Percentiles rank a stretch among this genome's conserved stretches.
These are phyloP conservation scores for Debaryomyces sp. DNA, from an alignment of 1,139 yeast species.

Conservation along the genomic window DNA sequence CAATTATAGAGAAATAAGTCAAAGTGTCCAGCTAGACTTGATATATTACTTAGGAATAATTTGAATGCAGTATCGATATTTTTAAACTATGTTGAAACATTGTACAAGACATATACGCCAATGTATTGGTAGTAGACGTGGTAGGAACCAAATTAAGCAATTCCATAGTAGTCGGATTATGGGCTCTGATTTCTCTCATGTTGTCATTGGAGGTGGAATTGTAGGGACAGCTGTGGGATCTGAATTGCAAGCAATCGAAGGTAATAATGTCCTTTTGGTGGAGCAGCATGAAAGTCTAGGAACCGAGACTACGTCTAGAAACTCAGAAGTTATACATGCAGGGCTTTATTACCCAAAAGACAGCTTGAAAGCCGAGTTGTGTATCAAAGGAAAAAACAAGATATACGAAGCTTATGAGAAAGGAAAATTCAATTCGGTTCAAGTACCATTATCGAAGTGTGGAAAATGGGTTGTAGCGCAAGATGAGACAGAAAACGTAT, in stretches of 20 bases:
- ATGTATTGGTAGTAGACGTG: background rate
- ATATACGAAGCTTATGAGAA: conserved; percentile 55
- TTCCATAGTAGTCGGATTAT: background rate
- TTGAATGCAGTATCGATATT: background rate
- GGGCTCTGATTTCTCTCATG: conserved; percentile 67
- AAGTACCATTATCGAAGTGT: conserved; percentile 60
- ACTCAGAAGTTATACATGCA: conserved; percentile 92
- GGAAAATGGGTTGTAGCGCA: conserved; percentile 95
- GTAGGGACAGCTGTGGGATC: conserved; percentile 86
- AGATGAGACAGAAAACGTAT: conserved; percentile 60
- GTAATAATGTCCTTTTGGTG: conserved; percentile 58
- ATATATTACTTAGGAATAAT: background rate
- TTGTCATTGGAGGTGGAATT: conserved; percentile 84
- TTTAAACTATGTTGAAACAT: background rate
- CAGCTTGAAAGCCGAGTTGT: conserved; percentile 66
- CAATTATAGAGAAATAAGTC: background rate
- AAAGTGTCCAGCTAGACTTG: background rate
- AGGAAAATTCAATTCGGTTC: conserved; percentile 32
- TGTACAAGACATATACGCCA: background rate
- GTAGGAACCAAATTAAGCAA: background rate
- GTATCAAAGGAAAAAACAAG: conserved; percentile 72
- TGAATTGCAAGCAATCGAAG: conserved; percentile 50
- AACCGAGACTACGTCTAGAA: conserved; percentile 80
- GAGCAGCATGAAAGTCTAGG: conserved; percentile 72
- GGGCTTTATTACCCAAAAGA: conserved; percentile 79